Base-by-base conservation (phyloP, 192 early-diverging fungal species). In the Podila minutissima region DNA sequence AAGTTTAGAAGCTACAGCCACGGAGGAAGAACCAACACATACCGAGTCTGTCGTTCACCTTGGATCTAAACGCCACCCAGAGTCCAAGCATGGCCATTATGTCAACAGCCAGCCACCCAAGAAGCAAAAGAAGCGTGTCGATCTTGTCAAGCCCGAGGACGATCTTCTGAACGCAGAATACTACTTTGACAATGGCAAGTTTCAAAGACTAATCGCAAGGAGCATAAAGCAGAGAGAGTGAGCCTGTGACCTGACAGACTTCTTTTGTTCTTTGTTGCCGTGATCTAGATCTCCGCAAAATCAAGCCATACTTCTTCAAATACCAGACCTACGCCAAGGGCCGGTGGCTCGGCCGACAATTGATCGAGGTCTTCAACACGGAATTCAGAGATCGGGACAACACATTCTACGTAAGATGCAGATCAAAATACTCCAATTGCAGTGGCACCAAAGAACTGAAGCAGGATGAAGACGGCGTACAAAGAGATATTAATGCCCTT, bases 311-410 rank as follows among this genome's bases (percentile, higher is more conserved):
- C 79, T 91, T 87, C 74, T 95, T 89, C 73, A 86, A 89, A 49
- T 97, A 94, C 72, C 74, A 91, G 64, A 92, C 94, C 1, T 94
- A 92, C 77, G 94, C 93, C 26, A 98, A 98, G 79, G 94, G 94
- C 19, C 90, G 98, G 12, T 99, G 98, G 98, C 70, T 94, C 5
- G 90, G 90, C 12, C 87, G 90, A 10, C 81, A 83, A 0, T 60
- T 99, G n/a, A 82, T 92, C n/a, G 92, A 96, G 24, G 88, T 97
- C 13, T 97, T 98, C 67, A 69, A 74, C 74, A 89, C 85, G 13
- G 98, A 99, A 82, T 99, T 99, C 75, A 89, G 95, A 49, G 97
- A 97, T 84, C 90, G 93, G 35, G 74, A 87, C 4, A 74, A 82
- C 11, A 82, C 85, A 20, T 99, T 98, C 84, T 99, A 98, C 86